phyloP scores from a whole-genome alignment of 768 basidiomycete genomes.

The Phaeotremella fagi region DNA sequence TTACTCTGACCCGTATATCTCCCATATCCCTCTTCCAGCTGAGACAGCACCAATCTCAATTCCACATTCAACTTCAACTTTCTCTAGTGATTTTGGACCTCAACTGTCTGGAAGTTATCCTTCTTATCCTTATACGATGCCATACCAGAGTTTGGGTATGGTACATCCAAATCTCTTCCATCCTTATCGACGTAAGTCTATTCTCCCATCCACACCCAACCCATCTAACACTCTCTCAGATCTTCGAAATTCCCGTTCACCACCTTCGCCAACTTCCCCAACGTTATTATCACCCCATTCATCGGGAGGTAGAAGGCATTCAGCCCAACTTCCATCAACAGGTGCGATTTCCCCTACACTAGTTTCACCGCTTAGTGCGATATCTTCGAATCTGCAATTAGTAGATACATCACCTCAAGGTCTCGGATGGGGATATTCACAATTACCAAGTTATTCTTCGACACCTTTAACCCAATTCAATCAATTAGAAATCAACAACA shows the following conservation, averaged over 20 bases:
- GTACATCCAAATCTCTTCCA: too few relatives aligned
- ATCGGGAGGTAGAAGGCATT: conserved; percentile 4
- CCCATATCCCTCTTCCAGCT: not conserved
- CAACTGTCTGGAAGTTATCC: not conserved
- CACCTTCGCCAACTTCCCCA: conserved; percentile 12
- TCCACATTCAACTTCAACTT: too few relatives aligned
- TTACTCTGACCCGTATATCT: not conserved
- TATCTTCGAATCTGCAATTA: conserved; percentile 1
- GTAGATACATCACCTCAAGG: conserved; percentile 8
- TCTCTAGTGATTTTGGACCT: not conserved
- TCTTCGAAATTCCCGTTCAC: not conserved
- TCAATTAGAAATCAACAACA: conserved; percentile 3
- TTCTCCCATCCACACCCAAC: not conserved
- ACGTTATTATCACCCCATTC: conserved; percentile 7
- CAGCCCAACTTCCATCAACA: conserved; percentile 2
- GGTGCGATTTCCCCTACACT: conserved; percentile 12
- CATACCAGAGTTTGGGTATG: not conserved
- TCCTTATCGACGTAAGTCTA: not conserved
- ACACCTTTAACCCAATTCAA: conserved; percentile 6
- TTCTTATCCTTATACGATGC: not conserved
- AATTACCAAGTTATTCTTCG: conserved; percentile 5
- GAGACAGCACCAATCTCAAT: not conserved
- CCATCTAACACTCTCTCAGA: not conserved
- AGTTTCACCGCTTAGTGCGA: conserved; percentile 15
- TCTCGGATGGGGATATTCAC: not conserved